Base-by-base conservation (phyloP, 768 basidiomycete genomes). In the Rhodosporidiobolus odoratus region DNA sequence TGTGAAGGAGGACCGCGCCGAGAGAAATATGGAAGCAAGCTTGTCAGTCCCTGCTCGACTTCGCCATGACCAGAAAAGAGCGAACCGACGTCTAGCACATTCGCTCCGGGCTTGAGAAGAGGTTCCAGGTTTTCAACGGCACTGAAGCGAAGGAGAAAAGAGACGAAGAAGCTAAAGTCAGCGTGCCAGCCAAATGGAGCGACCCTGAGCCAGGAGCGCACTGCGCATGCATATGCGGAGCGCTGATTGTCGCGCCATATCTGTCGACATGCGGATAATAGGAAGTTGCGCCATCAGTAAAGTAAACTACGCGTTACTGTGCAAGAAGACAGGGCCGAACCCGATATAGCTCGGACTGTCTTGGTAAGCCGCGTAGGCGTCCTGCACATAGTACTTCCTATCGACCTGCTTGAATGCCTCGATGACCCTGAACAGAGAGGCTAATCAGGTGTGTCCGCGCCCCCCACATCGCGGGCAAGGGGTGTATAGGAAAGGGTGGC, bases 241-340 rank as follows among this genome's bases (percentile, higher is more conserved):
- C 95, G 47, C 89, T 91, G 71, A 99, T 97, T 0, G 95, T 99
- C 21, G 93, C 94, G 19, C 86, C 88, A 76, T 89, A 84, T 3
- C 90, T 89, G 61, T 93, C 92, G n/a, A n/a, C n/a, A 25, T 16
- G 41, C n/a, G 19, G 32, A 54, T 38, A 32, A 71, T 25, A 57
- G 52, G 37, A 19, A 37, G 37, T 35, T 58, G 35, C 62, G 58
- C 16, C 7, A 5, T 19, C 12, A 9, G 19, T 38, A 15, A 19
- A 23, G 30, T 34, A 52, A 27, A 32, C n/a, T n/a, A n/a, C n/a
- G n/a, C n/a, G n/a, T n/a, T n/a, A n/a, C n/a, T n/a, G n/a, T n/a
- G n/a, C n/a, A 16, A 8, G 34, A 23, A 30, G 35, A 19, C 6
- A 57, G 19, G 5, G 21, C 16, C 62, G 38, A 0, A 70, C 69